These are phyloP conservation scores for Saxispiralis lemnorum DNA, from an alignment of 495 filamentous ascomycete genomes.

Conservation along the genomic window DNA sequence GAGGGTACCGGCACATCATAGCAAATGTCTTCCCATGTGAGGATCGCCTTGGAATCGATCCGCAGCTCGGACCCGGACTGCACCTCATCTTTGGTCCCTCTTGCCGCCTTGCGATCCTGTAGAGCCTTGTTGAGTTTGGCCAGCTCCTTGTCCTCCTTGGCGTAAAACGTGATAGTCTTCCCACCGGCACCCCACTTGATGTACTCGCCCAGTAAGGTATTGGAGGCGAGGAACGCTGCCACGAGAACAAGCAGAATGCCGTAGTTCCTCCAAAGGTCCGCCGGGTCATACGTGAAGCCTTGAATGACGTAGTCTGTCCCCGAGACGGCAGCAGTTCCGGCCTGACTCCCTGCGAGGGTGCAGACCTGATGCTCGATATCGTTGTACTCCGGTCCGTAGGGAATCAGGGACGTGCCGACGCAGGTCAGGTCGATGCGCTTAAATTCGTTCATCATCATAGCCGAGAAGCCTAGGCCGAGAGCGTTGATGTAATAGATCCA, in stretches of 20 bases:
- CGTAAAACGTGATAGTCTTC: constrained; percentile 57
- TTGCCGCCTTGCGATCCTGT: constrained; percentile 35
- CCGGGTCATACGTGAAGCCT: constrained; percentile 42
- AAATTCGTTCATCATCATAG: constrained; percentile 77
- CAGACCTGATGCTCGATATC: constrained; percentile 57
- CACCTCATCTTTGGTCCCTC: constrained; percentile 32
- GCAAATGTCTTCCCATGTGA: constrained; percentile 35
- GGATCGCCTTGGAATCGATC: constrained; percentile 43
- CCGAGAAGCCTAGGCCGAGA: constrained; percentile 53
- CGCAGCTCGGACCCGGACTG: constrained; percentile 36
- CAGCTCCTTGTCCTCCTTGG: constrained; percentile 52
- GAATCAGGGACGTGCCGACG: constrained; percentile 43
- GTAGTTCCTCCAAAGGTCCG: constrained; percentile 57
- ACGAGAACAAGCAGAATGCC: constrained; percentile 57
- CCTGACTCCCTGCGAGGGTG: constrained; percentile 49
- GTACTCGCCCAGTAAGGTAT: constrained; percentile 58
- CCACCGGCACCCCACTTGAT: constrained; percentile 59
- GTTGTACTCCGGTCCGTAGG: constrained; percentile 35
- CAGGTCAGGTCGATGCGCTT: constrained; percentile 43
- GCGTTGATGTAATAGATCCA: constrained; percentile 77
- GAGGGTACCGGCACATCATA: constrained; percentile 54
- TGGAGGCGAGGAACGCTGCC: constrained; percentile 46
- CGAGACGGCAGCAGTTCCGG: constrained; percentile 39
- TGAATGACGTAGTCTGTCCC: constrained; percentile 45
- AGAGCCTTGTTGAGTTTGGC: constrained; percentile 51